Base-by-base conservation (phyloP, 768 basidiomycete genomes). In the Leccinum variicolor region DNA sequence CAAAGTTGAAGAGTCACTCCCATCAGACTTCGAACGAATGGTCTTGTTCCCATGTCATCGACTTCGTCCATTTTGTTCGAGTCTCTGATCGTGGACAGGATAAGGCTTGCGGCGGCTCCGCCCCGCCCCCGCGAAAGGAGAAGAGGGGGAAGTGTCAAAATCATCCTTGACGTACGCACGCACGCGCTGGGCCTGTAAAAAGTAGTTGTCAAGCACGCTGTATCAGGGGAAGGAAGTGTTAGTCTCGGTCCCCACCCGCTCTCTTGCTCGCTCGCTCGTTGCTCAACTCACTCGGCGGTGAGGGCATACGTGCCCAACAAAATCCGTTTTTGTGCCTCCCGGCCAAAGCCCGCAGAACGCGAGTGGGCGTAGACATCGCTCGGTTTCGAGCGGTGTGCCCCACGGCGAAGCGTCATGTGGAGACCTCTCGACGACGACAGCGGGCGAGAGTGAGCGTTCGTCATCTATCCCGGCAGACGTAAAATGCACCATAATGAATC, bases 131-230 rank as follows among this genome's bases (percentile, higher is more conserved):
- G 28, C 28, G 28, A 29, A 29, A 29, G 28, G 28, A 29, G 28
- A 29, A 29, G 28, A 29, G 28, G 28, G 28, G 28, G 28, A 28
- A 28, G 28, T 64, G 66, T 87, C 75, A 64, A 95, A 94, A 65
- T 98, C 95, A 6, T 78, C 65, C 57, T 83, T 81, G 52, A 99
- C 76, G 9, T 81, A 74, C 51, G 81, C 79, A 1, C 96, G 86
- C 10, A 98, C 82, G 31, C 85, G 81, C 60, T 93, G 89, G 0
- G 96, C 95, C 75, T 96, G 93, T 6, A 98, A 79, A 69, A 94
- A 99, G 71, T 96, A 98, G 67, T 96, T 98, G 74, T 98, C 90
- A 67, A 28, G 28, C n/a, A 93, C 94, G 57, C 94, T 98, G 64
- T 6, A 23, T 2, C 56, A 3, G 13, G 33, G 26, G 39, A n/a